Base-by-base conservation (phyloP, 805 yeast genomes). In the Wickerhamiella domercqiae region DNA sequence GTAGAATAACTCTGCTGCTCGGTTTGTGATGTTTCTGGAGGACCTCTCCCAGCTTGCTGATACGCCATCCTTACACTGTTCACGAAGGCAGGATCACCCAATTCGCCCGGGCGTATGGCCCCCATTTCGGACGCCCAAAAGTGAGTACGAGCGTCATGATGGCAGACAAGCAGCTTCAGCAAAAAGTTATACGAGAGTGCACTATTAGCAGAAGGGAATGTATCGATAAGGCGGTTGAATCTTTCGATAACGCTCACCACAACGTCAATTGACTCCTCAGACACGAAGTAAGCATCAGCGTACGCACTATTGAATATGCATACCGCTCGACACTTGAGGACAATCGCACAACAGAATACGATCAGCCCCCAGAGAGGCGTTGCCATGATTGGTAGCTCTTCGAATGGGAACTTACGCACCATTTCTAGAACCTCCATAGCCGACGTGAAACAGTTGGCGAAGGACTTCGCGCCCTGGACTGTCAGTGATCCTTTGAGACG, bases 321-420 rank as follows among this genome's bases (percentile, higher is more conserved):
- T 32, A 56, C 46, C 6, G 54, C 45, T 11, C 60, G 50, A 30
- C 58, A 49, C 37, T 56, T 57, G 29, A 57, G 43, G 4, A 57
- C 45, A 9, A 54, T 33, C 1, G 55, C 47, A 7, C 55, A 52
- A 25, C 55, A 45, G 29, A 49, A 50, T 1, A 52, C 49, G 31
- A 55, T 36, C 21, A 56, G 32, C 3, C 53, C 42, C 40, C 51
- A 48, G 21, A 46, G 46, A 26, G 49, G 52, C 44, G 43, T 35
- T 13, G 86, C 86, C 40, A 71, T 59, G 2, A 66, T 55, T 0
- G 77, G 68, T 16, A 76, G 59, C n/a, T 63, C 59, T n/a, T 59
- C 63, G 4, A 60, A 59, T 2, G 64, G 46, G 40, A 37, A 41
- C 7, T 28, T 30, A 11, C 40, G 32, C 3, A 47, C 47, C 3